Base-by-base conservation (phyloP, 179 eudicot genomes). In the Gypsophila paniculata region DNA sequence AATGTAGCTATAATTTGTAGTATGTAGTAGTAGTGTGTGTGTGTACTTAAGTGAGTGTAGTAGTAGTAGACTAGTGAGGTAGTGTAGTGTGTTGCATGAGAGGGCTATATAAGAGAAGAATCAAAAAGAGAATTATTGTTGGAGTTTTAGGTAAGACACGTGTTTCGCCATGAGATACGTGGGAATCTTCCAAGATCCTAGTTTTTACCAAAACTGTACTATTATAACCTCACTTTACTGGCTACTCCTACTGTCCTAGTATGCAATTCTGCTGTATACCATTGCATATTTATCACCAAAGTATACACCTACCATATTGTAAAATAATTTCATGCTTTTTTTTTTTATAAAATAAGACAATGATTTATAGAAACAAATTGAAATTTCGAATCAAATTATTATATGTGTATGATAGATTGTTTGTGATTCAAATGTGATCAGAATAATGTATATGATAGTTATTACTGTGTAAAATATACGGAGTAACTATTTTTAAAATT, bases 71-170 rank as follows among this genome's bases (percentile, higher is more conserved):
- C n/a, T n/a, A 32, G 65, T 12, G 15, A 0, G 19, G 12, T 2
- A 3, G 12, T 26, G 19, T 13, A 8, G 25, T 55, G 4, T 55
- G 23, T 57, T 57, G 61, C 61, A 57, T 57, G 61, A 46, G 25
- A 8, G 0, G 13, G 13, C 11, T 57, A 57, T 19, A 4, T 46
- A 46, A 46, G 14, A 46, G 52, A 13, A 46, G 15, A 46, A 10
- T 46, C 0, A 46, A 42, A 29, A 46, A 4, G 52, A 46, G 52
- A 10, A 46, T 46, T 46, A 46, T 46, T 46, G 52, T 46, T 46
- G 14, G 14, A 18, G 26, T 59, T 23, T 8, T 4, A 17, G 72
- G 81, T 74, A 66, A 66, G 76, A 71, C 82, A 79, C 82, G 82
- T 79, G 82, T 72, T 66, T 5, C 70, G 58, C 32, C 49, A 18